Conservation (phyloP, 179 eudicot species). For the Kewa caespitosa region DNA sequence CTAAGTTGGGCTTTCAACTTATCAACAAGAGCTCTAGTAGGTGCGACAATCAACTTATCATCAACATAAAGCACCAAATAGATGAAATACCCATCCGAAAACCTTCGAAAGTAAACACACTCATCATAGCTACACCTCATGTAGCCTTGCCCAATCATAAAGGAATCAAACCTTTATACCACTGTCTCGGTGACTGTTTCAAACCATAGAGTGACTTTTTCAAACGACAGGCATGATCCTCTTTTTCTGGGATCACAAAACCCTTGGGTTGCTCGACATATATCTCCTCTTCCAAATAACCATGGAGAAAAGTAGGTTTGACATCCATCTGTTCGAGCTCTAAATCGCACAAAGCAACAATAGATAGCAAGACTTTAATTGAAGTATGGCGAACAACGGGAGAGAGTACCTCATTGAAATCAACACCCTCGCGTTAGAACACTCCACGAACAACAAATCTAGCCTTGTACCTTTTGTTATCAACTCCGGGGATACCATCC, state of each 20-base stretch:
- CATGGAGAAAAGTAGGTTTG: not conserved
- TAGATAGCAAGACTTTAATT: not conserved
- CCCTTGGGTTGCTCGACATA: not conserved
- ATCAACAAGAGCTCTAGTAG: not conserved
- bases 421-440: too few relatives aligned
- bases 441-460: too few relatives aligned
- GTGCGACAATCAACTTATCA: not conserved
- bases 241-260: not conserved
- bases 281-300: not conserved
- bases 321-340: not conserved
- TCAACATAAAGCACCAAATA: not conserved
- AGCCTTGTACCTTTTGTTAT: too few relatives aligned
- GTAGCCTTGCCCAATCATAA: not conserved
- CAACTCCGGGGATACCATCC: not conserved
- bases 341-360: not conserved
- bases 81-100: not conserved
- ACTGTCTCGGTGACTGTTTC: not conserved
- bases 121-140: not conserved
- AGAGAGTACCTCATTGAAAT: too few relatives aligned
- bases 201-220: not conserved
- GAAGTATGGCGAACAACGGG: not conserved
- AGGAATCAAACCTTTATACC: not conserved
- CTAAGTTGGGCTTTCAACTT: too few relatives aligned
- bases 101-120: not conserved
- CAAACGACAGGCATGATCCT: too few relatives aligned